A percentile compares a stretch with the other conserved stretches of the same genome.
phyloP scores from a whole-genome alignment of 192 early-diverging fungal species.

The Polychytrium aggregatum region DNA sequence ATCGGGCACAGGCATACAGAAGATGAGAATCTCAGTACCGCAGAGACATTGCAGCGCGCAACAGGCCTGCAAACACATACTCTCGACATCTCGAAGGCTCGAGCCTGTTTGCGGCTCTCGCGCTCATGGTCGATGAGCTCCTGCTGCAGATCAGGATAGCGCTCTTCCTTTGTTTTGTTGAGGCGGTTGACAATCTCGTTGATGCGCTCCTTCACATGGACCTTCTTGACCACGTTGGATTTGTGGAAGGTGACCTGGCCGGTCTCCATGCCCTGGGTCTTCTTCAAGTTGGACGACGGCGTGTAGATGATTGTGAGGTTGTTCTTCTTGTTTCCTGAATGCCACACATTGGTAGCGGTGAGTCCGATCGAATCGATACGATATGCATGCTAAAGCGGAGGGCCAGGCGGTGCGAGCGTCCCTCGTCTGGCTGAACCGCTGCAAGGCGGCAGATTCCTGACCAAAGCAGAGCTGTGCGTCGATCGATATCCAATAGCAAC shows the following conservation, averaged over 20 bases:
- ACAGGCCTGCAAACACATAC: background rate
- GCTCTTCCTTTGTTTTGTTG: slow-evolving; percentile 82
- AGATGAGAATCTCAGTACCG: background rate
- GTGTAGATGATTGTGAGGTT: slow-evolving; percentile 91
- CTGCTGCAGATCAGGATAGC: slow-evolving; percentile 62
- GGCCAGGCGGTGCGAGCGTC: too few species aligned
- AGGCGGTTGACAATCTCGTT: slow-evolving; percentile 87
- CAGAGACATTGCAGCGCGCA: background rate
- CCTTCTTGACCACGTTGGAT: slow-evolving; percentile 63
- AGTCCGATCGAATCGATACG: background rate
- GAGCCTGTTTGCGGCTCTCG: slow-evolving; percentile 19
- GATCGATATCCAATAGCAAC: background rate
- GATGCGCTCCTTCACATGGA: slow-evolving; percentile 58
- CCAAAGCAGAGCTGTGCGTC: too few species aligned
- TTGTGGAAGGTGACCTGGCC: slow-evolving; percentile 93
- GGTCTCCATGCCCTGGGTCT: slow-evolving; percentile 86
- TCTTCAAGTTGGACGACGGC: slow-evolving; percentile 70
- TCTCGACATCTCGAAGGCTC: slow-evolving; percentile 15
- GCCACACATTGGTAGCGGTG: background rate
- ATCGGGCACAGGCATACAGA: background rate
- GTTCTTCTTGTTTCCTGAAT: slow-evolving; percentile 77
- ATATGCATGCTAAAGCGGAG: too few species aligned
- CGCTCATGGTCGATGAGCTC: slow-evolving; percentile 52
- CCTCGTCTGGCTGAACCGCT: too few species aligned
- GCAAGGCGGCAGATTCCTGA: too few species aligned